These are phyloP conservation scores for Fusarium pilosicola DNA, from an alignment of 2,329 filamentous ascomycete genomes.

Conservation along the genomic window DNA sequence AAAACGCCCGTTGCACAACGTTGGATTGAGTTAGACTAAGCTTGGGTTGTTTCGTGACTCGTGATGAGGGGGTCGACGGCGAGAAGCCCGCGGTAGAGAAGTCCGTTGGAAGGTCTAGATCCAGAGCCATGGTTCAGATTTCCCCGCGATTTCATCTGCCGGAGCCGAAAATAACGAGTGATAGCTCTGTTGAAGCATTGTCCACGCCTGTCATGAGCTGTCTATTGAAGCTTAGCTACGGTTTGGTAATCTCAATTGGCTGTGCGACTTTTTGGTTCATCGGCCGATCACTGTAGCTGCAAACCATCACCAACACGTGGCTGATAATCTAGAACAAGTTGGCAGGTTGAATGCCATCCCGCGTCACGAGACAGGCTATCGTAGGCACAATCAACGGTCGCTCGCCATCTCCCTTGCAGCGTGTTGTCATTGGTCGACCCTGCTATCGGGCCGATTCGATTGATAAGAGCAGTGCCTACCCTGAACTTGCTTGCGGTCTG, in stretches of 20 bases:
- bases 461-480: background rate
- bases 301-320: background rate
- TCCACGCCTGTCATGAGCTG: background rate
- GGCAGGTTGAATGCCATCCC: background rate
- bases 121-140: background rate
- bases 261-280: background rate
- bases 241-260: background rate
- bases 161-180: background rate
- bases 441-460: background rate
- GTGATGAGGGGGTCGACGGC: background rate
- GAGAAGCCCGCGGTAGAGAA: conserved; percentile 5
- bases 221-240: background rate
- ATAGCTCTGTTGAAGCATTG: background rate
- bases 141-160: conserved; percentile 1
- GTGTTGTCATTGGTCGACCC: background rate
- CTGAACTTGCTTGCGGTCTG: background rate
- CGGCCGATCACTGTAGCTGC: background rate
- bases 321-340: background rate
- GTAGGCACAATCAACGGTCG: background rate
- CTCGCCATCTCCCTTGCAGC: background rate
- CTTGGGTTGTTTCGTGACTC: background rate
- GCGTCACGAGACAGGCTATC: background rate
- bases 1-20: background rate
- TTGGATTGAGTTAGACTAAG: background rate
- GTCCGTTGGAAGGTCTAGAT: background rate